Conservation (phyloP, 1,139 yeast genomes). For the Pneumocystis canis region DNA sequence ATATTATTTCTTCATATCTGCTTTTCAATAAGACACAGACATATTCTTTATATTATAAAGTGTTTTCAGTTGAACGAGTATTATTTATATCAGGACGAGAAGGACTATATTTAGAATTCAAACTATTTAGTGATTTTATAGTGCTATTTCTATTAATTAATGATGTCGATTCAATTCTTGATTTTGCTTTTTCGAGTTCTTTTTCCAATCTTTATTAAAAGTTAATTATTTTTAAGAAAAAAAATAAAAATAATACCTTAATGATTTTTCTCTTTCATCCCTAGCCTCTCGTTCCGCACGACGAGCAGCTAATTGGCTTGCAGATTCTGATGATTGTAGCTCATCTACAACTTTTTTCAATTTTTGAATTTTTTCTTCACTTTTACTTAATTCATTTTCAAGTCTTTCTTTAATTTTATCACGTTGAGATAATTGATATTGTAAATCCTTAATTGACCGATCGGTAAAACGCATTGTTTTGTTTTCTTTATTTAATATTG, state of each 20-base stretch:
- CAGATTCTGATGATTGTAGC: slow-evolving; percentile 32
- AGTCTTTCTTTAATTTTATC: slow-evolving; percentile 18
- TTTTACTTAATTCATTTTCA: slow-evolving; percentile 23
- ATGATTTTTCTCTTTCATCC: slow-evolving; percentile 39
- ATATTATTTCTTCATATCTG: not conserved
- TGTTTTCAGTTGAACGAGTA: not conserved
- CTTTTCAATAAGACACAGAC: not conserved
- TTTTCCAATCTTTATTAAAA: not conserved
- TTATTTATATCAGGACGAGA: not conserved
- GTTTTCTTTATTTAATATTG: slow-evolving; percentile 24
- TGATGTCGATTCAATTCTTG: not conserved
- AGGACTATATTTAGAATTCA: not conserved
- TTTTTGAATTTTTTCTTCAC: slow-evolving; percentile 27
- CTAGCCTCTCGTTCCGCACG: slow-evolving; percentile 36
- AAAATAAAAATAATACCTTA: not conserved
- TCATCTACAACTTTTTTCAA: slow-evolving; percentile 28
- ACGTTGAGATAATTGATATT: slow-evolving; percentile 19
- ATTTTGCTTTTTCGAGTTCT: slow-evolving; percentile 1
- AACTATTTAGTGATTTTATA: not conserved
- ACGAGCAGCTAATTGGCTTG: slow-evolving; percentile 30
- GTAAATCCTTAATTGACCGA: slow-evolving; percentile 22
- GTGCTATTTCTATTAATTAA: not conserved
- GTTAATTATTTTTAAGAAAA: not conserved
- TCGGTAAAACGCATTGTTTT: slow-evolving; percentile 23
- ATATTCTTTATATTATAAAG: not conserved